Evolutionary conservation across 495 filamentous ascomycete genomes (phyloP), one percentile per base, ranked within the genome.

Genomic region (Xylaria telfairii): DNA sequence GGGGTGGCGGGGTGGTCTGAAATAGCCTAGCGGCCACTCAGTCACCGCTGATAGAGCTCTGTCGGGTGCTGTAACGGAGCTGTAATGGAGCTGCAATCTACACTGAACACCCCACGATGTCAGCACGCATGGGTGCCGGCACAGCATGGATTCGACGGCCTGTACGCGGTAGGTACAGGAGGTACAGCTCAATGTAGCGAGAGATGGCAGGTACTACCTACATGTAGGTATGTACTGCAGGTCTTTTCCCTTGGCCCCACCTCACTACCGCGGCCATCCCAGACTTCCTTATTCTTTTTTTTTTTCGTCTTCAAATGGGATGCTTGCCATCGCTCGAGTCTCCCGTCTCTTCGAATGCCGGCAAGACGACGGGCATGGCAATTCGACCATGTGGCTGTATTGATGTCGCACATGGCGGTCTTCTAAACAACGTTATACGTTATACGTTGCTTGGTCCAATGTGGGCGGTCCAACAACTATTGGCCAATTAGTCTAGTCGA

Each of bases 1-100:
- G 67, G 67, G 67, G 53, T 68, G 54, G 67, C 42, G 67, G 67
- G 67, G 46, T 19, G 46, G 19, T 19, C 42, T 65, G 44, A 8
- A n/a, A 15, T n/a, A 46, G n/a, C 26, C 39, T 30, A 17, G 47
- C 3, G 15, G 19, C 64, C 32, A 19, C 49, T 44, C 53, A 24
- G 46, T 39, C 19, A 17, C 42, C 17, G 46, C 26, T 65, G 19
- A 46, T 64, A 44, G 41, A 64, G 13, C 21, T 17, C 32, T 64
- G 37, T 28, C 15, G 21, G 39, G 61, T 64, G 41, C 39, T 47
- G 41, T 62, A 24, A 42, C 3, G 30, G 10, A 1, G 39, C 39
- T 41, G 39, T 41, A 10, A 6, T 51, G 6, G 47, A 51, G 47
- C 47, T 51, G 21, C 19, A 54, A 54, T 54, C 51, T 54, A 54